Base-by-base conservation (phyloP, 2,329 filamentous ascomycete species). In the Metarhizium robertsii region DNA sequence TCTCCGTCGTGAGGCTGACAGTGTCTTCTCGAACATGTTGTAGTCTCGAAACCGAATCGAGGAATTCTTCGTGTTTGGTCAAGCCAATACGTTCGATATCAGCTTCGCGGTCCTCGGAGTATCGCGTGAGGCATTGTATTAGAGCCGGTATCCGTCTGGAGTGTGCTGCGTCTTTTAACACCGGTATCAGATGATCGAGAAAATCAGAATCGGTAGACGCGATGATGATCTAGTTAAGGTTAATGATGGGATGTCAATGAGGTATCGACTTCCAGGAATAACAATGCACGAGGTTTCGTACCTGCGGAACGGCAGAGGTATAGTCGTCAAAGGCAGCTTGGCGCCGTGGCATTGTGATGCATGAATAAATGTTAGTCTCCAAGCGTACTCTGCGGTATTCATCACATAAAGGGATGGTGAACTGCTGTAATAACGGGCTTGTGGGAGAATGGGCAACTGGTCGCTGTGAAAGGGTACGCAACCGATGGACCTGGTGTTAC, bases 1-100 rank as follows among this genome's bases (percentile, higher is more conserved):
- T 97, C 69, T 99, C 92, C 43, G 87, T 83, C 1, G 92, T 97
- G 65, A 99, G 76, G 49, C 83, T 79, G 45, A 96, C 90, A 0
- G 92, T 97, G 45, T 90, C 91, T 70, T 96, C 90, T 54, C 92
- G 87, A 53, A 97, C 91, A 57, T 84, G 83, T 63, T 97, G 88
- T n/a, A 99, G 81, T 67, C 95, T 90, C 65, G 94, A 95, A 62
- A 99, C 91, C 0, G 92, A 96, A 61, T 83, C 84, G 38, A 97
- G 86, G 66, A 99, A 99, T 66, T 96, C 94, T 67, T 97, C 92
- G 66, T 99, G 94, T 65, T 96, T 96, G 11, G 89, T 92, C 65
- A 96, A 85, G 64, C 94, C 96, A 64, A 97, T 95, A 25, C 84
- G 84, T 73, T 99, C 94, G 61, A 99, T 97, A 64, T 97, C 92